phyloP scores from a whole-genome alignment of 225 moss, liverwort and hornwort species.

The Ulota crispa region DNA sequence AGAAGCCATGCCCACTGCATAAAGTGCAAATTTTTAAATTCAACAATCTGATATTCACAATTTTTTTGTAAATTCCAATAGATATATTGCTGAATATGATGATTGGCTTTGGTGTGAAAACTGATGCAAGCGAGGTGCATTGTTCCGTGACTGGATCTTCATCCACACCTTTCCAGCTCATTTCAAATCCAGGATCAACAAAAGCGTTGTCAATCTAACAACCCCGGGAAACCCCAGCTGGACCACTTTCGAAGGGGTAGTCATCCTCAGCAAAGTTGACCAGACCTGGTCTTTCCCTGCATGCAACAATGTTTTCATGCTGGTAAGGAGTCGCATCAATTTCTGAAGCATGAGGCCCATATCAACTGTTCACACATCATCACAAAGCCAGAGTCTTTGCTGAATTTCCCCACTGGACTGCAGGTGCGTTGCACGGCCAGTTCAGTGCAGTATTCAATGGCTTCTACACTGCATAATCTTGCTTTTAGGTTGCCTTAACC shows the following conservation, averaged over 20 bases:
- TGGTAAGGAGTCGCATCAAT: conserved; percentile 1
- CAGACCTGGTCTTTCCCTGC: neutral
- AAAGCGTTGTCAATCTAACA: neutral
- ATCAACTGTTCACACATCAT: neutral
- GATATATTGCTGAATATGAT: too few species aligned
- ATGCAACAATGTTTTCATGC: neutral
- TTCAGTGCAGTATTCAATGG: neutral
- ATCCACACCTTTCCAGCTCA: conserved; percentile 26
- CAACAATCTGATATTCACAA: too few species aligned
- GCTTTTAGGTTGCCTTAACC: too few species aligned
- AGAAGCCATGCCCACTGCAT: too few species aligned
- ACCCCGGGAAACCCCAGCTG: neutral
- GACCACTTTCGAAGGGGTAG: neutral
- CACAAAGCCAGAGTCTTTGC: neutral
- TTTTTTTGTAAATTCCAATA: too few species aligned
- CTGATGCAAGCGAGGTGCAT: neutral
- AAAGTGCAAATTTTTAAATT: too few species aligned
- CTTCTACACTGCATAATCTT: neutral
- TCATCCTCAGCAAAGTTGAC: neutral
- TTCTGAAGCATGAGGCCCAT: neutral
- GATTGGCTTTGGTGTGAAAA: neutral
- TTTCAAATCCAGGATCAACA: neutral
- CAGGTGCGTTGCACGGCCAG: too few species aligned
- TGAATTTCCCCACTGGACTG: neutral
- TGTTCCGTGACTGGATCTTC: neutral